Evolutionary conservation across 2,329 filamentous ascomycete species (phyloP), one percentile per base, ranked within the genome.

Genomic region (Nakataea oryzae): DNA sequence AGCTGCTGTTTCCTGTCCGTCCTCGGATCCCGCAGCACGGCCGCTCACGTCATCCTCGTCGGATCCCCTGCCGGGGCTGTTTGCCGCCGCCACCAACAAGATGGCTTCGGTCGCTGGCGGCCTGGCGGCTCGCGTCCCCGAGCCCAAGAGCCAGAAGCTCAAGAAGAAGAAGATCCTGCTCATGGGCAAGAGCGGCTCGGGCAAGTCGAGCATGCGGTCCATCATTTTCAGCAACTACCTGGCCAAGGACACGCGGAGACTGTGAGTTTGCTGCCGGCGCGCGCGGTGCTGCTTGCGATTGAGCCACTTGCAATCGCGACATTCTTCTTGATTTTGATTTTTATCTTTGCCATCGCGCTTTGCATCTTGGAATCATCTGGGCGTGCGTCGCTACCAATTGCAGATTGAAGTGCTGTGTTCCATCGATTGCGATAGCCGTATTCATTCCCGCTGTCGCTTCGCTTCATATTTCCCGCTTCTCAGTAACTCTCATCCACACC

Each of bases 221-320:
- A 97, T 99, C 72, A 97, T 99, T 74, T 99, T 99, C 77, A 96
- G 91, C 80, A 97, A 97, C 76, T 97, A 97, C 74, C 93, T 97
- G 67, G 95, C 95, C 62, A 92, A 96, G 72, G 95, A 99, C 74
- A 96, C 96, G 8, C 84, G 95, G 54, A 82, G 95, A 63, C 80
- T 99, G 81, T 84, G 70, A 73, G 81, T 73, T 50, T 50, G 41
- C 24, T n/a, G 41, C 41, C 41, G 41, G 41, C 41, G 41, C 41
- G 41, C 29, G 24, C 26, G 24, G 21, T 11, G 41, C 41, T 11
- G 41, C 41, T 24, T 27, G 50, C 54, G 24, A 7, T 50, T n/a
- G 21, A n/a, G 21, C 21, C 41, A 2, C 21, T n/a, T 17, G 41
- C 21, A 9, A 50, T 6, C 17, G 17, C 41, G 41, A 50, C 21